Evolutionary conservation across 2,329 filamentous ascomycete species (phyloP), one percentile per base, ranked within the genome.

Genomic region (Neopestalotiopsis sp.): DNA sequence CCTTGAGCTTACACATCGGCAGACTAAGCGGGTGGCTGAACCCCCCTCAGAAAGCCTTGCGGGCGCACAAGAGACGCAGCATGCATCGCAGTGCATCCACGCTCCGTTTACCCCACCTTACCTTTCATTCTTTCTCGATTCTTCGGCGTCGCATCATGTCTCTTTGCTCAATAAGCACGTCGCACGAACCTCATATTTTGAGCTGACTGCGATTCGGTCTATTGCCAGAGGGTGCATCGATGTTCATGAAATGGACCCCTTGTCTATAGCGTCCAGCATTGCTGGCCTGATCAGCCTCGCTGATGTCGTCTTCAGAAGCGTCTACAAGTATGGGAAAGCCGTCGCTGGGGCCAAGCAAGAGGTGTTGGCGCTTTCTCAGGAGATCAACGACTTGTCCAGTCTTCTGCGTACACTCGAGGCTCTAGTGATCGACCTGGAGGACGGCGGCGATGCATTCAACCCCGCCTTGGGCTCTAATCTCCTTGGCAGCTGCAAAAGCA

Each of bases 261-360:
- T 80, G 1, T 77, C 76, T 12, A 69, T 78, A 17, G 65, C 78
- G 2, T 72, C 71, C 3, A 73, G 75, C 45, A 75, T 80, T 30
- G 76, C 76, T 9, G 77, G 78, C 10, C 69, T 80, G 5, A 68
- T 80, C 28, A 71, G 68, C 1, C 61, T 79, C 1, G 72, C 74
- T 14, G 75, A 77, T 14, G 45, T 72, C 1, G 68, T 77, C 3
- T 76, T 76, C 40, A 24, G 58, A 3, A 59, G 72, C 5, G 68
- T 74, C 0, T 74, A 60, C 45, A 74, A 73, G 32, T 80, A 78
- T 59, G 62, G 67, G 2, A 74, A 71, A 28, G 58, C 72, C 1
- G 74, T 66, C 5, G 74, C 73, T 7, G 67, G 75, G 45, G 75
- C 77, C 0, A 42, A 65, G 2, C 65, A 71, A 6, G 75, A 76